These are phyloP conservation scores for Plasmodium malariae DNA, from an alignment of 169 alveolate species.

Conservation along the genomic window DNA sequence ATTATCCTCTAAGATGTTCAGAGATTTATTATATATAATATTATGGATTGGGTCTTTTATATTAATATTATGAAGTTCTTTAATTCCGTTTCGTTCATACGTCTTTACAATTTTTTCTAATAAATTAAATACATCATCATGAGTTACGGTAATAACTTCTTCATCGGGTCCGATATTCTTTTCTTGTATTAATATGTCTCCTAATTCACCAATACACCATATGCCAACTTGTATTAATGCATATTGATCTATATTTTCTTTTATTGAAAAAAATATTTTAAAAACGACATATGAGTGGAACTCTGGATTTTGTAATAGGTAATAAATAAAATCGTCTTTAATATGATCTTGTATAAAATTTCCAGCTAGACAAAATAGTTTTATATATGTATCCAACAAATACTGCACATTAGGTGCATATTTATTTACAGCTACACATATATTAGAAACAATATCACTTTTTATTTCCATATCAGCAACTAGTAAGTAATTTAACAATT, in stretches of 20 bases:
- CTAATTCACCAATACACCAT: conserved; percentile 94
- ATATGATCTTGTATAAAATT: conserved; percentile 87
- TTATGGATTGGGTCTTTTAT: conserved; percentile 73
- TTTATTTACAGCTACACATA: conserved; percentile 88
- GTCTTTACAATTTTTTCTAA: conserved; percentile 56
- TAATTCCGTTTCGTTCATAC: conserved; percentile 49
- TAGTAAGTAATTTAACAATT: conserved; percentile 92
- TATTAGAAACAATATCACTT: conserved; percentile 91
- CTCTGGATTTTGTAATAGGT: conserved; percentile 85
- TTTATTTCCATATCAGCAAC: conserved; percentile 92
- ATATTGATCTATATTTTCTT: conserved; percentile 89
- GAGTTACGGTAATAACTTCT: conserved; percentile 55
- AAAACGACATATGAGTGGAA: conserved; percentile 88
- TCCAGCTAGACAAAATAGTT: conserved; percentile 93
- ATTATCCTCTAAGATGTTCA: conserved; percentile 52
- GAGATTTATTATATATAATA: conserved; percentile 60
- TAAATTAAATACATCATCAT: conserved; percentile 73
- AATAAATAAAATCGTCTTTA: conserved; percentile 84
- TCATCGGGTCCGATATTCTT: conserved; percentile 76
- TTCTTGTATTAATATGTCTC: conserved; percentile 77
- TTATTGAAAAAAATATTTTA: conserved; percentile 87
- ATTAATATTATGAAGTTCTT: conserved; percentile 69
- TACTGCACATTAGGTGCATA: conserved; percentile 90
- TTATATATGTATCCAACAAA: conserved; percentile 91
- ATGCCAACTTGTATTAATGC: conserved; percentile 92